Evolutionary conservation across 805 yeast species (phyloP).

Genomic region (Yarrowia porcina): DNA sequence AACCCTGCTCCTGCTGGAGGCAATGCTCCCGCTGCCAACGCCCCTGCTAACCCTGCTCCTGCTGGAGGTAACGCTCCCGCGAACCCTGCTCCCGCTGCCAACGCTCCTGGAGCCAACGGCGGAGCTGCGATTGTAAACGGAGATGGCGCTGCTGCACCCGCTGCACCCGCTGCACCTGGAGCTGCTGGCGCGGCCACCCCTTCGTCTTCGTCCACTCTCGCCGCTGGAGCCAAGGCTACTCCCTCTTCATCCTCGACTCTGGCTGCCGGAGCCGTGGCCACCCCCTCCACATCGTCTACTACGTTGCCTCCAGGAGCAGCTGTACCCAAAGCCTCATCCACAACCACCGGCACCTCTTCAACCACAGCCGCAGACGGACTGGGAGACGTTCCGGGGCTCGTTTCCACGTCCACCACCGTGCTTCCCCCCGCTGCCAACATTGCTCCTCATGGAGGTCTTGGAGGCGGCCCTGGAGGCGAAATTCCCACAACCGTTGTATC

Average conservation of each 20-base stretch:
- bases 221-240: background rate
- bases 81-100: background rate
- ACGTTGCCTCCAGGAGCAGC: background rate
- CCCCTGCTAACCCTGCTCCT: background rate
- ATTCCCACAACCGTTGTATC: constrained; percentile 26
- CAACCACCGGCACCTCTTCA: background rate
- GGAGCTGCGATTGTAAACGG: background rate
- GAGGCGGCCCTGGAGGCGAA: constrained; percentile 29
- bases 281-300: background rate
- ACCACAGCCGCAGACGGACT: background rate
- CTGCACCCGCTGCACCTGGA: background rate
- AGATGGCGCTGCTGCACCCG: background rate
- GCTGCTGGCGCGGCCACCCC: constrained; percentile 5
- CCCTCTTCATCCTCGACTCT: background rate
- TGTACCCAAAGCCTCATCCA: background rate
- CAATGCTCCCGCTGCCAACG: background rate
- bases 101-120: background rate
- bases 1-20: background rate
- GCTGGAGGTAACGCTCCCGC: background rate
- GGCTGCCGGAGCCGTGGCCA: background rate
- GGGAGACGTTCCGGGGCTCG: background rate
- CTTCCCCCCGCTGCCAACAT: constrained; percentile 26
- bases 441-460: constrained; percentile 28
- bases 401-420: constrained; percentile 25
- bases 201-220: background rate